phyloP scores from a whole-genome alignment of 2,329 filamentous ascomycete genomes.

The Tolypocladium paradoxum region DNA sequence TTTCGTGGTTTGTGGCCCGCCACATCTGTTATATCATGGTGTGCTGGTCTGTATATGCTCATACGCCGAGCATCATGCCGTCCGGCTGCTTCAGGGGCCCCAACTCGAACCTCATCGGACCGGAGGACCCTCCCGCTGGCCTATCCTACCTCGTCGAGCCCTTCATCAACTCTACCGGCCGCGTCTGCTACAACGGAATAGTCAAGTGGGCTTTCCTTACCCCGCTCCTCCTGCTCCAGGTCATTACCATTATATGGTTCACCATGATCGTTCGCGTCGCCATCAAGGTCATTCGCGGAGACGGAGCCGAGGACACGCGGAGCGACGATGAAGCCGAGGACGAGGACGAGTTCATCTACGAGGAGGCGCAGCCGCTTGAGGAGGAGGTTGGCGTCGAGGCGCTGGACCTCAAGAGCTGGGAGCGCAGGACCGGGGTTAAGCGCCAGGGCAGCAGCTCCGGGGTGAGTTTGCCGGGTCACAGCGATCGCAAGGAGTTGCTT shows the following conservation, averaged over 20 bases:
- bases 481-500: slow-evolving; percentile 70
- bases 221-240: slow-evolving; percentile 67
- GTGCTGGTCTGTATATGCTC: slow-evolving; percentile 70
- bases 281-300: slow-evolving; percentile 65
- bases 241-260: slow-evolving; percentile 80
- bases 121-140: slow-evolving; percentile 37
- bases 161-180: slow-evolving; percentile 58
- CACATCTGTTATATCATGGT: slow-evolving; percentile 72
- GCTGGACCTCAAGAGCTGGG: slow-evolving; percentile 56
- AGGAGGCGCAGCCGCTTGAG: slow-evolving; percentile 49
- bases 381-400: slow-evolving; percentile 67
- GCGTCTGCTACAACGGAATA: slow-evolving; percentile 67
- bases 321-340: slow-evolving; percentile 76
- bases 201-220: slow-evolving; percentile 70
- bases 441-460: slow-evolving; percentile 42
- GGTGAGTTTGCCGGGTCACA: slow-evolving; percentile 59
- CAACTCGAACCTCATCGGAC: slow-evolving; percentile 42
- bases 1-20: slow-evolving; percentile 73
- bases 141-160: slow-evolving; percentile 60
- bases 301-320: slow-evolving; percentile 70
- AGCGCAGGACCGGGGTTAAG: slow-evolving; percentile 44
- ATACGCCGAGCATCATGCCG: slow-evolving; percentile 51
- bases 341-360: slow-evolving; percentile 43
- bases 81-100: slow-evolving; percentile 61
- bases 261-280: slow-evolving; percentile 78